A percentile compares a stretch with the other conserved stretches of the same genome.
These are phyloP conservation scores for Pseudogymnoascus sp. DNA, from an alignment of 2,329 filamentous ascomycete species.

Conservation along the genomic window DNA sequence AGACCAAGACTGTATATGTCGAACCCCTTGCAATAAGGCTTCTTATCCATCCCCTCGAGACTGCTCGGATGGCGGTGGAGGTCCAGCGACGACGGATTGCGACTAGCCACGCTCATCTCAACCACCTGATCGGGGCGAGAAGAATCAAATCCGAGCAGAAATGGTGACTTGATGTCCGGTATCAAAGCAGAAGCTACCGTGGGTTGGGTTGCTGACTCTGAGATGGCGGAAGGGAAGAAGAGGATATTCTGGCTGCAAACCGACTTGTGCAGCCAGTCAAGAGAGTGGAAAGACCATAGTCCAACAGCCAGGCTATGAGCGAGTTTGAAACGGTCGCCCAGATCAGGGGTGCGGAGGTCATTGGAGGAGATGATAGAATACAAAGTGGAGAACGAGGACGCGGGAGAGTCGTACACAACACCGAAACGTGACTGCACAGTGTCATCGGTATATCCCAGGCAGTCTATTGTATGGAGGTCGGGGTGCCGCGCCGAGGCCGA, in stretches of 20 bases:
- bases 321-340: conserved; percentile 37
- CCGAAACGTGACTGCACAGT: conserved; percentile 34
- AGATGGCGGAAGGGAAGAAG: conserved; percentile 37
- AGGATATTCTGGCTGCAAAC: conserved; percentile 34
- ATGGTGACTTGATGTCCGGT: conserved; percentile 34
- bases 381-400: conserved; percentile 33
- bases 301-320: conserved; percentile 38
- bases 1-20: conserved; percentile 43
- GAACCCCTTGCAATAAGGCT: conserved; percentile 33
- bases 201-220: conserved; percentile 20
- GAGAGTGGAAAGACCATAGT: conserved; percentile 43
- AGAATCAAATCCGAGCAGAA: conserved; percentile 36
- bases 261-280: conserved; percentile 45
- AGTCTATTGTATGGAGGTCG: conserved; percentile 41
- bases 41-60: conserved; percentile 32
- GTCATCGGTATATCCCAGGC: conserved; percentile 41
- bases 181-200: conserved; percentile 28
- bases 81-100: conserved; percentile 33
- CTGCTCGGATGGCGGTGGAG: conserved; percentile 42
- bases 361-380: conserved; percentile 34
- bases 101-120: conserved; percentile 33
- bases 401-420: conserved; percentile 36
- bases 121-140: conserved; percentile 32
- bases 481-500: conserved; percentile 38
- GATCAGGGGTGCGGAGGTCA: conserved; percentile 38